Evolutionary conservation across 225 moss, liverwort and hornwort genomes (phyloP).

Genomic region (Pseudisothecium myosuroides): DNA sequence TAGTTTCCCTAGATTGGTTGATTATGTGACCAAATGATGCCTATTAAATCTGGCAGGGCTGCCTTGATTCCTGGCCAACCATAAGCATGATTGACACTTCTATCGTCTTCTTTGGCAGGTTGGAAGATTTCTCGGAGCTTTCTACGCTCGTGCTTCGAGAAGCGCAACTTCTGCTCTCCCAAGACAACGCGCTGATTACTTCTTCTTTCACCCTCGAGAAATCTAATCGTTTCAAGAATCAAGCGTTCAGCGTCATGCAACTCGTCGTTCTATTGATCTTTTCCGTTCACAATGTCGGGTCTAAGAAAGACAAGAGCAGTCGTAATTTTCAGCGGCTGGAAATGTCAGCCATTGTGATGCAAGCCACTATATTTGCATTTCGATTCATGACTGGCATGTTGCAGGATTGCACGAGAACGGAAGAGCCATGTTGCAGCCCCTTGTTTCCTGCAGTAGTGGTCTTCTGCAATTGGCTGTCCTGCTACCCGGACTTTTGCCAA

Average conservation of each 20-base stretch:
- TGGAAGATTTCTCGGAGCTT: conserved; percentile 24
- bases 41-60: background rate
- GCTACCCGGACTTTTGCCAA: conserved; percentile 27
- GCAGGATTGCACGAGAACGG: conserved; percentile 25
- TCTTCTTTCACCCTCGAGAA: conserved; percentile 25
- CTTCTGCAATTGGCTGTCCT: conserved; percentile 39
- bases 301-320: conserved; percentile 1
- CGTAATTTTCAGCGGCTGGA: background rate
- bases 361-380: conserved; percentile 16
- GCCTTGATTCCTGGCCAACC: background rate
- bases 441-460: conserved; percentile 44
- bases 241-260: conserved; percentile 35
- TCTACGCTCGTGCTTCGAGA: conserved; percentile 22
- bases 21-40: background rate
- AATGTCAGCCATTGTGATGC: background rate
- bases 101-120: conserved; percentile 14
- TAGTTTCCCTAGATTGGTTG: background rate
- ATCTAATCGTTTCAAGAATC: conserved; percentile 14
- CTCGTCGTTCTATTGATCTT: conserved; percentile 38
- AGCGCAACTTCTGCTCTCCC: conserved; percentile 32
- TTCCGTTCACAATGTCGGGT: conserved; percentile 19
- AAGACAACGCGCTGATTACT: conserved; percentile 17
- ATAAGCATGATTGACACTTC: background rate
- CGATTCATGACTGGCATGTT: conserved; percentile 28
- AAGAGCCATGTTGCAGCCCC: conserved; percentile 35